phyloP scores from a whole-genome alignment of 2,329 filamentous ascomycete genomes.

The Aureobasidium sp. region DNA sequence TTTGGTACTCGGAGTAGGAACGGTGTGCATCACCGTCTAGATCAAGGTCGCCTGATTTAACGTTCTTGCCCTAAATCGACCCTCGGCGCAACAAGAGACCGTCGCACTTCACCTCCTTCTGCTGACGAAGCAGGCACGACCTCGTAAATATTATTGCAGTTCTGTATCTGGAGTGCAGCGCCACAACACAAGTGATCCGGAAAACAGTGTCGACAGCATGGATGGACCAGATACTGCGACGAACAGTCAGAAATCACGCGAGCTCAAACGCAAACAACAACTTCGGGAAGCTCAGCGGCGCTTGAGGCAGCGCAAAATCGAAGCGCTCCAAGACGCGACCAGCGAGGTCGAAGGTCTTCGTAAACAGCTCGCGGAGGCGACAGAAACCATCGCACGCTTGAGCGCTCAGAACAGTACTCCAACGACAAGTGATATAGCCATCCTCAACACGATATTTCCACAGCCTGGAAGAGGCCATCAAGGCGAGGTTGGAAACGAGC shows the following conservation, averaged over 20 bases:
- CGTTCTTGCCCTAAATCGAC: neutral
- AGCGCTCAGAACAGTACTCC: neutral
- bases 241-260: neutral
- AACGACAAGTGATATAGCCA: neutral
- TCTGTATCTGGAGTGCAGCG: neutral
- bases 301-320: neutral
- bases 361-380: neutral
- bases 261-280: neutral
- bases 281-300: neutral
- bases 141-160: neutral
- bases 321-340: neutral
- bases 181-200: neutral
- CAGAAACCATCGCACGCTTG: neutral
- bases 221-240: neutral
- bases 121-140: neutral
- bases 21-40: neutral
- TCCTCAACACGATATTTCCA: neutral
- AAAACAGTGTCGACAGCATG: neutral
- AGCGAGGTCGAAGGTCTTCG: constrained; percentile 2
- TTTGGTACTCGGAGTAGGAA: neutral
- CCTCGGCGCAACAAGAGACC: neutral
- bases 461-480: too few relatives aligned
- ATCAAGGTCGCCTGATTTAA: neutral
- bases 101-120: neutral
- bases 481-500: neutral